Evolutionary conservation across 805 yeast species (phyloP).

Genomic region (Candida ortonii): DNA sequence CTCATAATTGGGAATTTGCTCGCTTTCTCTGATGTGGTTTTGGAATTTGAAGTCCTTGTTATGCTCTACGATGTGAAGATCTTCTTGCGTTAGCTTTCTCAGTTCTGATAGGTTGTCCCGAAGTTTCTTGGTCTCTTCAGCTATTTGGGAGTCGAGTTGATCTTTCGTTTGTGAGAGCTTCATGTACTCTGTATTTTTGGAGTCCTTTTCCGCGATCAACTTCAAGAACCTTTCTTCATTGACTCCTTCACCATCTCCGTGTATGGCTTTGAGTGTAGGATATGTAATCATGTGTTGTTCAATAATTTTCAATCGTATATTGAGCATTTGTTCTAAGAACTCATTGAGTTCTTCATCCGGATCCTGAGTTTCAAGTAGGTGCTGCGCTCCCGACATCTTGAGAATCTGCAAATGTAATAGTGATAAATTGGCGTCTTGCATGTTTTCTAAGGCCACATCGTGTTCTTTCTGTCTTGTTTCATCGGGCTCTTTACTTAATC

Average conservation of each 20-base stretch:
- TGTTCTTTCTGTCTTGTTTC: constrained; percentile 5
- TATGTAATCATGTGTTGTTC: constrained; percentile 26
- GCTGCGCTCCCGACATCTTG: constrained; percentile 2
- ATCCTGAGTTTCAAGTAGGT: too few species aligned
- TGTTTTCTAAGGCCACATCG: constrained; percentile 5
- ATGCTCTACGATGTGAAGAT: constrained; percentile 13
- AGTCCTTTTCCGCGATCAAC: constrained; percentile 15
- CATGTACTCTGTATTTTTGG: constrained; percentile 8
- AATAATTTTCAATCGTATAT: constrained; percentile 17
- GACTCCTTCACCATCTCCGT: constrained; percentile 14
- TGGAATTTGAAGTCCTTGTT: constrained; percentile 18
- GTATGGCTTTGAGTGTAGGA: constrained; percentile 22
- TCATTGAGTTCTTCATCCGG: constrained; percentile 9
- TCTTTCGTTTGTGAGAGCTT: constrained; percentile 5
- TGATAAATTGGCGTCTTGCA: constrained; percentile 14
- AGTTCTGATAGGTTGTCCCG: constrained; percentile 6
- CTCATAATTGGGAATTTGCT: constrained; percentile 13
- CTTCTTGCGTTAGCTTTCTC: constrained; percentile 9
- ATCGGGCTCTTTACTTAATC: constrained; percentile 5
- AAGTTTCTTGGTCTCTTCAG: constrained; percentile 2
- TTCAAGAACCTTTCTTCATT: constrained; percentile 11
- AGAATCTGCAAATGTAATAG: constrained; percentile 9
- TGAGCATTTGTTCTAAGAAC: constrained; percentile 19
- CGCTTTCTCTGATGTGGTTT: constrained; percentile 12
- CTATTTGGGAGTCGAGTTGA: constrained; percentile 1